A percentile compares a stretch with the other conserved stretches of the same genome.
These are phyloP conservation scores for Microcos paniculata DNA, from an alignment of 345 rosid genomes.

Conservation along the genomic window DNA sequence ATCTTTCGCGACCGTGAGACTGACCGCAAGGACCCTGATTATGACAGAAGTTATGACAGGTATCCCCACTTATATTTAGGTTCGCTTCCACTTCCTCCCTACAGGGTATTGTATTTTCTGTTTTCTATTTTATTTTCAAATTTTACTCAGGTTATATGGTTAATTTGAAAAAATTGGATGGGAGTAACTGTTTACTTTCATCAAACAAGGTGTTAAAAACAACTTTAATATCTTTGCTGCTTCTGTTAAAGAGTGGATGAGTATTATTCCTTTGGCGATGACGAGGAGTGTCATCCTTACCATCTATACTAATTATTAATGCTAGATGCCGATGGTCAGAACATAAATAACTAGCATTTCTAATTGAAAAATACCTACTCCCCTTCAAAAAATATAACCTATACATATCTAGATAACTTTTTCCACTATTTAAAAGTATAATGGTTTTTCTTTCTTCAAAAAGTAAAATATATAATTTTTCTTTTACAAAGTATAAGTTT, in stretches of 20 bases:
- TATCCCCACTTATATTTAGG: no score
- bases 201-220: background rate
- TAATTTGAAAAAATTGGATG: background rate
- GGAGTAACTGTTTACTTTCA: background rate
- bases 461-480: no score
- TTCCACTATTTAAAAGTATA: no score
- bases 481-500: no score
- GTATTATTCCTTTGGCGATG: background rate
- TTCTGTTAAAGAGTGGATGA: background rate
- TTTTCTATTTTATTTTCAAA: background rate
- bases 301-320: no score
- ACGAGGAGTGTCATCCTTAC: background rate
- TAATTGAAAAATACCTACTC: no score
- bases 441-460: no score
- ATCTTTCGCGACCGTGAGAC: slow-evolving; percentile 77
- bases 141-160: background rate
- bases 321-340: no score
- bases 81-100: background rate
- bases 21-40: slow-evolving; percentile 80
- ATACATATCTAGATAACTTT: no score
- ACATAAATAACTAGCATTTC: no score
- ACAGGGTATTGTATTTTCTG: background rate
- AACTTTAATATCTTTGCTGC: background rate
- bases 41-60: slow-evolving; percentile 81
- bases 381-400: no score